Percentiles rank a stretch among this genome's conserved stretches.
phyloP scores from a whole-genome alignment of 495 filamentous ascomycete genomes.

The Penicillium odoratum region DNA sequence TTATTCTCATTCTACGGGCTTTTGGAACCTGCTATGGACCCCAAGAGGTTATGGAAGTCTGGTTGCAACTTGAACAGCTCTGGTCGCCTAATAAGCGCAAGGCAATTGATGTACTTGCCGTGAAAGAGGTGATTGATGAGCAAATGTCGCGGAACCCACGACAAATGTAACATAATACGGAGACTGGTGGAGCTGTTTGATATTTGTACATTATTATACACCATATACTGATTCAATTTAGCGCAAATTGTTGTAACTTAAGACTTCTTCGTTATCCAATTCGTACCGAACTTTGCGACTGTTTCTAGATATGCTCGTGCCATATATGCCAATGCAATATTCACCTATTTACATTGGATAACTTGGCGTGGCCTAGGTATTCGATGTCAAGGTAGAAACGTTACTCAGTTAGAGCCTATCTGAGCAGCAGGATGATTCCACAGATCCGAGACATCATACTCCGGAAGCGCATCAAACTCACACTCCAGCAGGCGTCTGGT shows the following conservation, averaged over 20 bases:
- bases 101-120: constrained; percentile 35
- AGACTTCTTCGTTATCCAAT: no score
- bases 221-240: constrained; percentile 30
- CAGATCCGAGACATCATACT: no score
- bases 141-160: constrained; percentile 29
- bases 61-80: constrained; percentile 42
- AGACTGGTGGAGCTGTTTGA: constrained; percentile 1
- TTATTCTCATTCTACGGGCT: constrained; percentile 40
- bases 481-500: no score
- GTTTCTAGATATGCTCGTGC: no score
- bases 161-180: constrained; percentile 11
- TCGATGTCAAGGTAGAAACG: no score
- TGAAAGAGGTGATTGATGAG: constrained; percentile 42
- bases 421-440: no score
- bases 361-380: no score
- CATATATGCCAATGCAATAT: no score
- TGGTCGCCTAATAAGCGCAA: constrained; percentile 44
- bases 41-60: constrained; percentile 41
- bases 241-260: constrained; percentile 9
- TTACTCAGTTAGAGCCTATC: no score
- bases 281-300: no score
- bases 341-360: no score
- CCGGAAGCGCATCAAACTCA: no score
- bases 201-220: constrained; percentile 39
- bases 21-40: constrained; percentile 43